phyloP scores from a whole-genome alignment of 768 basidiomycete species.

The Paxillus involutus region DNA sequence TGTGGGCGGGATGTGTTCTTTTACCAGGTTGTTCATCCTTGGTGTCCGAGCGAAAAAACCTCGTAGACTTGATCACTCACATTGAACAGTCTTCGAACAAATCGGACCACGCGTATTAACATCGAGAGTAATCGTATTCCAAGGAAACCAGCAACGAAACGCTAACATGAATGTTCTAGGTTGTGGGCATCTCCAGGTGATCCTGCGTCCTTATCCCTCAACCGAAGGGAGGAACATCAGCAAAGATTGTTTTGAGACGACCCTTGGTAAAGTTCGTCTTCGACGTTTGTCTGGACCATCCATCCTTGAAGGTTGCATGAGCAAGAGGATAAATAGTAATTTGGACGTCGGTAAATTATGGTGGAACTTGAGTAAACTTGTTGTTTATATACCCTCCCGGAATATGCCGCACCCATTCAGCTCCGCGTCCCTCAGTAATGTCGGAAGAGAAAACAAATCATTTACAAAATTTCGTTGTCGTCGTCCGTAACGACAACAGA shows the following conservation, averaged over 20 bases:
- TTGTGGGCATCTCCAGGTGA: constrained; percentile 86
- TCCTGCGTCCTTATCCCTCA: constrained; percentile 89
- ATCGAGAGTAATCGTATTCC: background rate
- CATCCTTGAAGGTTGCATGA: constrained; percentile 47
- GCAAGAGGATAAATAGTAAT: constrained; percentile 73
- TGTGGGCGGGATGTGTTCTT: constrained; percentile 66
- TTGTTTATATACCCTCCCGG: constrained; percentile 33
- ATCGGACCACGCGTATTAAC: background rate
- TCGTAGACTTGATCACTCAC: constrained; percentile 30
- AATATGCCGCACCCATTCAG: constrained; percentile 18
- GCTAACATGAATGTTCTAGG: no score
- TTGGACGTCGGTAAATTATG: constrained; percentile 64
- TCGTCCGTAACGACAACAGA: background rate
- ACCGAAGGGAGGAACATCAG: constrained; percentile 88
- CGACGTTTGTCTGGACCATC: constrained; percentile 92
- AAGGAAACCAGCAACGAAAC: background rate
- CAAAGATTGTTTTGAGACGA: constrained; percentile 87
- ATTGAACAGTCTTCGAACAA: background rate
- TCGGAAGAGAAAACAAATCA: background rate
- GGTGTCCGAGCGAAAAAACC: constrained; percentile 36
- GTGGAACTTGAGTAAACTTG: no score
- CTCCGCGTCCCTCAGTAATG: background rate
- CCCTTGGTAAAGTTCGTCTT: constrained; percentile 44
- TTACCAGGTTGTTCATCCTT: constrained; percentile 89
- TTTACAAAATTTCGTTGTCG: background rate